Conservation (phyloP, 2,329 filamentous ascomycete genomes). For the Cercospora sp. region DNA sequence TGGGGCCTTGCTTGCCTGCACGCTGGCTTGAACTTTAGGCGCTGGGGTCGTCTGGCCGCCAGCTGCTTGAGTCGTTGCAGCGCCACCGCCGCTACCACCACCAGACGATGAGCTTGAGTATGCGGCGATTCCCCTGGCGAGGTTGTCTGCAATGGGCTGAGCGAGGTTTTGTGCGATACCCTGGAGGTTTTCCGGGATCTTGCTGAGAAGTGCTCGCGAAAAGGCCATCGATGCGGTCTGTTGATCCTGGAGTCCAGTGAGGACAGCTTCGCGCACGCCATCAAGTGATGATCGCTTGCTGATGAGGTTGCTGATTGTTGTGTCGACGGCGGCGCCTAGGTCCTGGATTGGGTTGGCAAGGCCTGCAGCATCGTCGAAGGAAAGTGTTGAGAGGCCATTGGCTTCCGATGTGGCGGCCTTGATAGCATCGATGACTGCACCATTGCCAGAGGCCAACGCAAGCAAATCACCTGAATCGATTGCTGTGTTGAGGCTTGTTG, state of each 20-base stretch:
- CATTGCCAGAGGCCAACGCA: slow-evolving; percentile 11
- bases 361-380: slow-evolving; percentile 15
- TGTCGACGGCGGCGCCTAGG: slow-evolving; percentile 15
- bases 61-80: neutral
- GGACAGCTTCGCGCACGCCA: slow-evolving; percentile 16
- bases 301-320: slow-evolving; percentile 17
- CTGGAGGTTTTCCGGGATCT: slow-evolving; percentile 17
- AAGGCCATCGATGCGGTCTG: slow-evolving; percentile 18
- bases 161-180: slow-evolving; percentile 14
- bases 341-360: slow-evolving; percentile 18
- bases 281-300: slow-evolving; percentile 14
- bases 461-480: slow-evolving; percentile 10
- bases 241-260: slow-evolving; percentile 16
- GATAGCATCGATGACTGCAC: slow-evolving; percentile 18
- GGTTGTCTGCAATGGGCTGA: slow-evolving; percentile 17
- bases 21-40: slow-evolving; percentile 8
- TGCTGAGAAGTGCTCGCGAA: slow-evolving; percentile 16
- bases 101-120: slow-evolving; percentile 1
- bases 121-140: slow-evolving; percentile 14
- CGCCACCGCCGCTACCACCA: neutral
- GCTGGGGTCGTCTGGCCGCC: neutral
- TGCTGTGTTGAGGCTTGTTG: slow-evolving; percentile 13
- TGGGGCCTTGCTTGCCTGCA: neutral
- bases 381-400: slow-evolving; percentile 17
- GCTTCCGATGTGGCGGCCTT: slow-evolving; percentile 19